Base-by-base conservation (phyloP, 2,329 filamentous ascomycete species). In the Aspergillus sp. region DNA sequence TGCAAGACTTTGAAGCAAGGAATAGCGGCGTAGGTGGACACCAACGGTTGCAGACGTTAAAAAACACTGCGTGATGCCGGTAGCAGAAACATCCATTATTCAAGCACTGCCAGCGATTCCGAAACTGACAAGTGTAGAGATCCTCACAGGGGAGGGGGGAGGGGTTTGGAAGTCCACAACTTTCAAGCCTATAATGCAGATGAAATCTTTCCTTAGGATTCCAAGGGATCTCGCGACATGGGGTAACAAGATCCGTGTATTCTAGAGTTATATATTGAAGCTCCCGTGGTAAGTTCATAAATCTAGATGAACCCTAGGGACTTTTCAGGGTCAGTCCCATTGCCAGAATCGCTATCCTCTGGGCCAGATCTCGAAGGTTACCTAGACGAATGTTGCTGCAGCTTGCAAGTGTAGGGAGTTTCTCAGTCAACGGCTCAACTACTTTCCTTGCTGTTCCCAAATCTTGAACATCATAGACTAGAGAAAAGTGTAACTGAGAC, bases 331-430 rank as follows among this genome's bases (percentile, higher is more conserved):
- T 15, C n/a, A 5, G 13, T 42, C 19, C 10, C 22, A 27, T 42
- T 42, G 22, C 41, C n/a, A 23, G 41, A 6, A 13, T 5, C 22
- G 41, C 41, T 42, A 13, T 5, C n/a, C n/a, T 27, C 4, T 22
- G 5, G 9, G 39, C 17, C 20, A 42, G 39, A 25, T 42, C 12
- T 13, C 5, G 15, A n/a, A 42, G 39, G 12, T 10, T 19, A 42
- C 39, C 20, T 23, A 42, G 23, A 15, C 39, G 39, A 42, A 42
- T 42, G 10, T 42, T 42, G 41, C 41, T 42, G 41, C 41, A 42
- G 41, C 41, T 42, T 17, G 41, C 12, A 17, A 42, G 10, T 15
- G 41, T 30, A 30, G 10, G 25, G 3, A 30, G 25, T 3, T 30
- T 30, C 25, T 30, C 25, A 30, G 4, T 30, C 10, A 30, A 3